Evolutionary conservation across 306 rosid genomes (phyloP), one percentile per base, ranked within the genome.

Genomic region (Pterocarpus santalinus): DNA sequence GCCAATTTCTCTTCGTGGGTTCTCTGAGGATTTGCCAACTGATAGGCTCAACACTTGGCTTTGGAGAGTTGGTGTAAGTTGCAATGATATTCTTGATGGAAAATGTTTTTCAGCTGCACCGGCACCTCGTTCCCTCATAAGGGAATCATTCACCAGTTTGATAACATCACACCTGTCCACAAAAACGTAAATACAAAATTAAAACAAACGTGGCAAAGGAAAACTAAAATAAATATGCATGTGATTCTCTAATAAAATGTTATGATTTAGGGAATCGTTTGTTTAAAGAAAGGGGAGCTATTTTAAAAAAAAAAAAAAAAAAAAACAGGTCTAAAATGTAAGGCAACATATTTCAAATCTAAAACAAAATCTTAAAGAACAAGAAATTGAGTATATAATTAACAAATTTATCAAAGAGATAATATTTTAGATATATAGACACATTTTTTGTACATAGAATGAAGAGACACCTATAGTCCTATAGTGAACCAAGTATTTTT

Each of bases 21-120:
- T 95, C 47, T 93, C 97, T 13, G 99, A 86, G 46, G 99, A 95
- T 84, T 89, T 95, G 35, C 94, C 84, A 14, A 93, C 98, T 0
- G 99, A 95, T 2, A 95, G 84, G 52, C 99, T 93, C 8, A 86
- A 30, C 7, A 95, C 81, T 76, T 90, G 85, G 53, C 78, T 79
- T 81, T 95, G 99, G 32, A 63, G 9, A 1, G 85, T 86, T 13
- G 99, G 99, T 51, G 98, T 95, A 5, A 95, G 86, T 82, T 89
- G 98, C 47, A 95, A 34, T 1, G 92, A 87, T 68, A 95, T 88
- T 86, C 98, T 73, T 0, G 99, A 93, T 0, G 98, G 98, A 14
- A 95, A 95, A 51, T 95, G 98, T 55, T 95, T 95, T 36, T 95
- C 98, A 8, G 84, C 69, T 56, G 83, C 52, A 1, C 91, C 93